Conservation (phyloP, 768 basidiomycete genomes). For the Sarcodon aspratus region DNA sequence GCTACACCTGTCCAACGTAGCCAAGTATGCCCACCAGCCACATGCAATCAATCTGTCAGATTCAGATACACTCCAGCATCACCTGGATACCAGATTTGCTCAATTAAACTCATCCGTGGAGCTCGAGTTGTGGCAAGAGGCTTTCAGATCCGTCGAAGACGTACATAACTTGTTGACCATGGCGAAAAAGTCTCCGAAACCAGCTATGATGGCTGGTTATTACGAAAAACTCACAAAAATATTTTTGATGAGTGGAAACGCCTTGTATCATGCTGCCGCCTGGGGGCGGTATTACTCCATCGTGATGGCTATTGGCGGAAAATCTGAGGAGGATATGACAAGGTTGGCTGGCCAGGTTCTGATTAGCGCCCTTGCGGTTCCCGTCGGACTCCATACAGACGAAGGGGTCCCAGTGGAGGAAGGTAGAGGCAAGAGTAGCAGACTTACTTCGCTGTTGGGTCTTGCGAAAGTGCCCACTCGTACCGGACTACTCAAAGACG, state of each 20-base stretch:
- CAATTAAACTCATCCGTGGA: constrained; percentile 96
- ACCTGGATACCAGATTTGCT: constrained; percentile 93
- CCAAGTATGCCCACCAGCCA: constrained; percentile 80
- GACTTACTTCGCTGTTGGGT: constrained; percentile 79
- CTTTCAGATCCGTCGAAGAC: constrained; percentile 96
- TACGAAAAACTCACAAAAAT: constrained; percentile 97
- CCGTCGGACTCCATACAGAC: constrained; percentile 52
- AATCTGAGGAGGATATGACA: constrained; percentile 66
- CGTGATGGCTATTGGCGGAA: constrained; percentile 60
- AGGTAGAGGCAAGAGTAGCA: constrained; percentile 55
- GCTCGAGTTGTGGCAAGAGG: constrained; percentile 98
- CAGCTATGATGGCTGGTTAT: constrained; percentile 97
- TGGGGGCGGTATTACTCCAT: constrained; percentile 82
- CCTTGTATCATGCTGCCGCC: constrained; percentile 92
- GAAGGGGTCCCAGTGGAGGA: constrained; percentile 34
- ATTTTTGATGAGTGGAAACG: constrained; percentile 90
- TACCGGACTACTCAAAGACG: constrained; percentile 76
- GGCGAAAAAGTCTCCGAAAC: constrained; percentile 87
- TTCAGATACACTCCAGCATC: constrained; percentile 87
- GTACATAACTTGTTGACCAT: constrained; percentile 91
- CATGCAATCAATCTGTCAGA: constrained; percentile 95
- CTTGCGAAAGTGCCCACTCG: constrained; percentile 79
- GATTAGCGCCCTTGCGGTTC: constrained; percentile 87
- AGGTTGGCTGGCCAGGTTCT: constrained; percentile 86
- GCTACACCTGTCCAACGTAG: constrained; percentile 87